Conservation (phyloP, 768 basidiomycete genomes). For the Sporobolomyces phaffii region DNA sequence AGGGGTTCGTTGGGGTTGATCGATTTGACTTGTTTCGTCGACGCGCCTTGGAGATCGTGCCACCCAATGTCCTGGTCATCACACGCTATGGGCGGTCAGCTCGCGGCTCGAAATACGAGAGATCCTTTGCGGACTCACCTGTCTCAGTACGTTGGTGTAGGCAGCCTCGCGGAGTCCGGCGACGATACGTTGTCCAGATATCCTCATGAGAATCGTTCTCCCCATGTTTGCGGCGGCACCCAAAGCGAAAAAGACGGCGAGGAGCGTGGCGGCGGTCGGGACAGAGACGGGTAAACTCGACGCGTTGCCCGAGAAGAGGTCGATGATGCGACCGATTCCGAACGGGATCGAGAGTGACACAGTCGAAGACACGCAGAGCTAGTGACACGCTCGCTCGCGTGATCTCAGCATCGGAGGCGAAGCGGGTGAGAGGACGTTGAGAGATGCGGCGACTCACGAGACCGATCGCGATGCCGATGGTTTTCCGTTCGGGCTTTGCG, state of each 20-base stretch:
- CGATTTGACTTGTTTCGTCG: slow-evolving; percentile 13
- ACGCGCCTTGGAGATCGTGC: slow-evolving; percentile 36
- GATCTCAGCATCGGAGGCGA: neutral
- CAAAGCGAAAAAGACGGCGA: slow-evolving; percentile 72
- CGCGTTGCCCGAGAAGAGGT: slow-evolving; percentile 60
- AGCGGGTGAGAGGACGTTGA: neutral
- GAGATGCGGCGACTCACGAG: slow-evolving; percentile 45
- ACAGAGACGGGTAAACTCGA: slow-evolving; percentile 68
- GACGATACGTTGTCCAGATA: slow-evolving; percentile 86
- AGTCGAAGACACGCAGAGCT: slow-evolving; percentile 77
- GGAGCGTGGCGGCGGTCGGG: slow-evolving; percentile 67
- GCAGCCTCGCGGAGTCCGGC: slow-evolving; percentile 74
- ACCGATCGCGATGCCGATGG: slow-evolving; percentile 67
- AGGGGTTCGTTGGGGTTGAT: neutral
- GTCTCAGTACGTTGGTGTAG: slow-evolving; percentile 76
- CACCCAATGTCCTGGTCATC: slow-evolving; percentile 36
- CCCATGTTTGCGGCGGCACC: slow-evolving; percentile 83
- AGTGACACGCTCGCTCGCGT: slow-evolving; percentile 1
- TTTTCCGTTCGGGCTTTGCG: slow-evolving; percentile 73
- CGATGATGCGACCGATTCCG: slow-evolving; percentile 87
- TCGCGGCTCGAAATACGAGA: neutral
- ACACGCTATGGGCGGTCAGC: neutral
- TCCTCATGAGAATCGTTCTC: slow-evolving; percentile 74
- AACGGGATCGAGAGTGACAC: slow-evolving; percentile 90
- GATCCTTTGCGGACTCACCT: slow-evolving; percentile 58